Evolutionary conservation across 192 early-diverging fungal genomes (phyloP), one percentile per base, ranked within the genome.

Genomic region (Coemansia sp.): DNA sequence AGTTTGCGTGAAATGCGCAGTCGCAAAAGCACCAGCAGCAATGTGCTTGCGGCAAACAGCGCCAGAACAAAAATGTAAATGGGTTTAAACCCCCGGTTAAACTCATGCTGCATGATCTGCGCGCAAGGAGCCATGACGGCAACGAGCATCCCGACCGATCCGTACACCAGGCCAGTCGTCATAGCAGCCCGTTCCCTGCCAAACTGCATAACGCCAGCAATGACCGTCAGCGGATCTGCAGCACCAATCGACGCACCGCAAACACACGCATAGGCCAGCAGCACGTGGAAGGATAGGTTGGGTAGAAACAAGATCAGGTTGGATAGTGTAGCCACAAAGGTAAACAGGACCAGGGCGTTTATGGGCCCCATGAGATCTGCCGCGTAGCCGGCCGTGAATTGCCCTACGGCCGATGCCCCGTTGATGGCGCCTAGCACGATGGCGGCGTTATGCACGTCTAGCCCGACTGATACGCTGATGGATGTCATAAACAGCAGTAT

Each of bases 401-500:
- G 75, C 5, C 75, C 75, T 0, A 78, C 69, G 0, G 75, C 68
- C 0, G 75, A 78, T 0, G 75, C 75, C 2, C 68, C 75, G 16
- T 78, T 78, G 18, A 67, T 64, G 14, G 69, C 48, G 0, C 75
- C 69, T 10, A 78, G 43, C 11, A 71, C 40, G 5, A 78, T 67
- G 0, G 75, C 75, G 0, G 75, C 68, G 28, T 78, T 78, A 62
- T 66, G 64, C 6, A 78, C 75, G 7, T 64, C 75, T 9, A 78
- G 18, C 5, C 75, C 75, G 1, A 60, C 64, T 0, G 75, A 67
- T 7, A 78, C 69, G 38, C 68, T 59, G 14, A 78, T 68, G 2
- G 75, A 71, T 1, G 75, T 51, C 51, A 67, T 71, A 28, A 78
- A 68, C 3, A 78, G 41, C 2, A 78, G 40, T 5, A 78, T 38